A percentile compares a stretch with the other conserved stretches of the same genome.
Conservation (phyloP, 2,329 filamentous ascomycete genomes). For the Penicillium occitanis region DNA sequence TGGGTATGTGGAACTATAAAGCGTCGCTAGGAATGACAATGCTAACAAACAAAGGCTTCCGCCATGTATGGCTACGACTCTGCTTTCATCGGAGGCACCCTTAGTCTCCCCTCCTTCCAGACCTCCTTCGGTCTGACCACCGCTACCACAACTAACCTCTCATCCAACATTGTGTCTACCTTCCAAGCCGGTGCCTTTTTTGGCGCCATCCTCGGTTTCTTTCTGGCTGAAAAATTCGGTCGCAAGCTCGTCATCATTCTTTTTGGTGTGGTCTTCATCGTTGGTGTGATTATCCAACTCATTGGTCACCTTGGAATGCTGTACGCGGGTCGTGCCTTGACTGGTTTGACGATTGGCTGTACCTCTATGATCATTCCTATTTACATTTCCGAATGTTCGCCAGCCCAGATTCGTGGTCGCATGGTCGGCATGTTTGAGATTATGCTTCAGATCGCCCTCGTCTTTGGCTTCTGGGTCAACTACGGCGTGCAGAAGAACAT, state of each 20-base stretch:
- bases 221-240: constrained; percentile 50
- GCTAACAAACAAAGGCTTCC: constrained; percentile 5
- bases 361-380: constrained; percentile 57
- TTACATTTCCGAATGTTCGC: constrained; percentile 59
- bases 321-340: constrained; percentile 15
- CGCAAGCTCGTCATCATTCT: constrained; percentile 57
- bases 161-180: constrained; percentile 16
- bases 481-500: constrained; percentile 45
- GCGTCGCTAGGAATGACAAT: background rate
- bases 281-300: constrained; percentile 63
- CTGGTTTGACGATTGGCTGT: constrained; percentile 34
- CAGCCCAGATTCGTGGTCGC: constrained; percentile 57
- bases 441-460: constrained; percentile 49
- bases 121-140: constrained; percentile 9
- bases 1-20: background rate
- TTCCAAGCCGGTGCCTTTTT: constrained; percentile 19
- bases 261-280: constrained; percentile 57
- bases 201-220: constrained; percentile 13
- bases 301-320: constrained; percentile 12
- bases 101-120: constrained; percentile 14
- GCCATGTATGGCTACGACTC: constrained; percentile 19
- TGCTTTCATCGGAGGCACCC: constrained; percentile 18
- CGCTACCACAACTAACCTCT: background rate
- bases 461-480: constrained; percentile 52
- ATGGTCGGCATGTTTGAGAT: constrained; percentile 61